A percentile compares a stretch with the other conserved stretches of the same genome.
These are phyloP conservation scores for Apiospora sp. DNA, from an alignment of 2,329 filamentous ascomycete species.

Conservation along the genomic window DNA sequence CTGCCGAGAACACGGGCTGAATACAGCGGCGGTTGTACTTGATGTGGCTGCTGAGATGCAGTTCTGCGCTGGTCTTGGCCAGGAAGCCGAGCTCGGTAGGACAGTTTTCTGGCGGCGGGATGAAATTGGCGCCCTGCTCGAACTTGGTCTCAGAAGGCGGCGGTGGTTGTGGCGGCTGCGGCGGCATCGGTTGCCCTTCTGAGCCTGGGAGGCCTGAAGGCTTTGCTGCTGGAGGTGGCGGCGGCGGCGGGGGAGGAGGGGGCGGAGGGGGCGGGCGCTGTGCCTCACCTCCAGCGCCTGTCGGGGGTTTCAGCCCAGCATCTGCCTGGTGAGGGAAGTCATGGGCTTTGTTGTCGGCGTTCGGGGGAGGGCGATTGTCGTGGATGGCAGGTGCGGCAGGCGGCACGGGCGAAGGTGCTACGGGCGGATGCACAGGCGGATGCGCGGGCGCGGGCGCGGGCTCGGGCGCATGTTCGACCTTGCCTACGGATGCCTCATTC, in stretches of 20 bases:
- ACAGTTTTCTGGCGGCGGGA: conserved; percentile 34
- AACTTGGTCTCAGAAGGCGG: background rate
- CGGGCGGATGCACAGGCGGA: background rate
- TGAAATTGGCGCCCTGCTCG: conserved; percentile 18
- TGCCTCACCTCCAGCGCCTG: background rate
- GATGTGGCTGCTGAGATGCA: conserved; percentile 50
- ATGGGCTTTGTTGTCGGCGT: background rate
- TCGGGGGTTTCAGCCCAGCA: conserved; percentile 3
- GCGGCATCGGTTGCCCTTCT: background rate
- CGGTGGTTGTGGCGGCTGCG: background rate
- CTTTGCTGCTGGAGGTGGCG: background rate
- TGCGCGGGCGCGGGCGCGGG: background rate
- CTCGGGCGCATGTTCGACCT: background rate
- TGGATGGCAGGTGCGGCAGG: background rate
- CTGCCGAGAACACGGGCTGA: conserved; percentile 44
- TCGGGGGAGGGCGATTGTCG: background rate
- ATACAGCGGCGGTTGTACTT: conserved; percentile 55
- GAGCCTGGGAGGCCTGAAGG: background rate
- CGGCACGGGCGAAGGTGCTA: background rate
- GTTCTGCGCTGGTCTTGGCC: conserved; percentile 28
- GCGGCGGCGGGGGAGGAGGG: conserved; percentile 6
- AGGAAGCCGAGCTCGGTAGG: conserved; percentile 39
- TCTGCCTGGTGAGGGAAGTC: background rate
- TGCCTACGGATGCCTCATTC: background rate
- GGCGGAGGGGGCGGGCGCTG: background rate